Conservation (phyloP, 163 green algal species). For the Scenedesmus sp. region DNA sequence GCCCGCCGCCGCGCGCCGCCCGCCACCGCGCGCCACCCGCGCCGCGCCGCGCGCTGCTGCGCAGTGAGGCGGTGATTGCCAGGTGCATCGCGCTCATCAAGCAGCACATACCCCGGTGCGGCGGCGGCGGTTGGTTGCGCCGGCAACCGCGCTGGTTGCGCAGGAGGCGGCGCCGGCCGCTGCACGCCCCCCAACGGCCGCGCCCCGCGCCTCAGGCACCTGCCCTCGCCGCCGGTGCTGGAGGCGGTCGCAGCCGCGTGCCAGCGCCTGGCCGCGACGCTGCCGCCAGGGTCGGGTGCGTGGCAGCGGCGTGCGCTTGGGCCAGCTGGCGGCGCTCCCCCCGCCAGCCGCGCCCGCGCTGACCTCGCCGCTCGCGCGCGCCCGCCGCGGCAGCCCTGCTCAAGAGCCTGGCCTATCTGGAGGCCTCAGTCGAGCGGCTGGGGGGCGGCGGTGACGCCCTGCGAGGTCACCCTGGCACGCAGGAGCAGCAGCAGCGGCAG, state of each 20-base stretch:
- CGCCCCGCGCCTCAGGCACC: conserved; percentile 12
- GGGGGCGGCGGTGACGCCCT: neutral
- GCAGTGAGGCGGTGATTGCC: conserved; percentile 43
- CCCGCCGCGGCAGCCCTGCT: too few species aligned
- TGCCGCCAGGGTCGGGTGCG: conserved; percentile 15
- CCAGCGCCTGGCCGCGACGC: conserved; percentile 2
- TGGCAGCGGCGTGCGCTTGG: too few species aligned
- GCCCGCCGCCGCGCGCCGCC: neutral
- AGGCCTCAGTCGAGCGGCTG: conserved; percentile 16
- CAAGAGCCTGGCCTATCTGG: conserved; percentile 35
- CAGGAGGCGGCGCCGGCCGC: neutral
- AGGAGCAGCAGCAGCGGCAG: neutral
- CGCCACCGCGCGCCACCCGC: neutral
- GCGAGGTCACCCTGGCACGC: neutral
- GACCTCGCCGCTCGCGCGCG: too few species aligned
- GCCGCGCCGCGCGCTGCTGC: neutral
- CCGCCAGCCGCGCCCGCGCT: too few species aligned
- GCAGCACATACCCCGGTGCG: conserved; percentile 34
- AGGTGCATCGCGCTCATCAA: conserved; percentile 42
- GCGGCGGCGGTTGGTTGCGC: neutral
- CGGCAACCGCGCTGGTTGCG: neutral
- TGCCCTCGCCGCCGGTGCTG: conserved; percentile 24
- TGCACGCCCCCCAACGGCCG: neutral
- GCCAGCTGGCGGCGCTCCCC: too few species aligned
- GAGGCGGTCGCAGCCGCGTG: conserved; percentile 25